Conservation (phyloP, 139 green algal genomes). For the Zygnema cylindricum region DNA sequence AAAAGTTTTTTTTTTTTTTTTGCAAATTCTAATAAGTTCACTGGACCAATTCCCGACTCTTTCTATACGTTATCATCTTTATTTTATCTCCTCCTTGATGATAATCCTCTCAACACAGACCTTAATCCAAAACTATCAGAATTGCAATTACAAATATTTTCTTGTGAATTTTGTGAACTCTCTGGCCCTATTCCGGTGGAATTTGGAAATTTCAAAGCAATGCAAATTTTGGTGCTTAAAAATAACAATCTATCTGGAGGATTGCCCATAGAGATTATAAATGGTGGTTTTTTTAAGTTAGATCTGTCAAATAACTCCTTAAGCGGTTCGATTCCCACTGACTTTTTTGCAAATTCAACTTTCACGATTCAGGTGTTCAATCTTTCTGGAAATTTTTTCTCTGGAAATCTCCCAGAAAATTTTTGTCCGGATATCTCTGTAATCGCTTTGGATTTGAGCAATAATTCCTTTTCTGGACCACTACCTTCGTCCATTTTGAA, state of each 20-base stretch:
- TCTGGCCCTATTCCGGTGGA: neutral
- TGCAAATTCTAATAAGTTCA: neutral
- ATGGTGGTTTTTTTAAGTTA: too few relatives aligned
- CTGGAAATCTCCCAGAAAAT: neutral
- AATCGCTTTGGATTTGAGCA: neutral
- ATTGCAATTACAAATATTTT: neutral
- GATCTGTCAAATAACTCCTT: neutral
- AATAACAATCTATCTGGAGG: conserved; percentile 15
- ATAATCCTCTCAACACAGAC: too few relatives aligned
- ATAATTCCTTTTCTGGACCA: neutral
- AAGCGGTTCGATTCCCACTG: neutral
- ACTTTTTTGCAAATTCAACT: neutral
- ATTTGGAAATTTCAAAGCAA: neutral
- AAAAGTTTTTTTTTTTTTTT: neutral
- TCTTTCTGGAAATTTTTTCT: neutral
- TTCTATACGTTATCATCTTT: neutral
- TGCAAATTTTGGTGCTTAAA: too few relatives aligned
- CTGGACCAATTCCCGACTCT: neutral
- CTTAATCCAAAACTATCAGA: too few relatives aligned
- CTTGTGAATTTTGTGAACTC: neutral
- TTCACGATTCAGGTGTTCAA: neutral
- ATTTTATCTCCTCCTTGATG: neutral
- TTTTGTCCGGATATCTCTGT: neutral
- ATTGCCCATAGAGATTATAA: conserved; percentile 23
- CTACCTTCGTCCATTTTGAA: neutral